Conservation (phyloP, 1,284 basidiomycete species). For the Ceratobasidium papillatum region DNA sequence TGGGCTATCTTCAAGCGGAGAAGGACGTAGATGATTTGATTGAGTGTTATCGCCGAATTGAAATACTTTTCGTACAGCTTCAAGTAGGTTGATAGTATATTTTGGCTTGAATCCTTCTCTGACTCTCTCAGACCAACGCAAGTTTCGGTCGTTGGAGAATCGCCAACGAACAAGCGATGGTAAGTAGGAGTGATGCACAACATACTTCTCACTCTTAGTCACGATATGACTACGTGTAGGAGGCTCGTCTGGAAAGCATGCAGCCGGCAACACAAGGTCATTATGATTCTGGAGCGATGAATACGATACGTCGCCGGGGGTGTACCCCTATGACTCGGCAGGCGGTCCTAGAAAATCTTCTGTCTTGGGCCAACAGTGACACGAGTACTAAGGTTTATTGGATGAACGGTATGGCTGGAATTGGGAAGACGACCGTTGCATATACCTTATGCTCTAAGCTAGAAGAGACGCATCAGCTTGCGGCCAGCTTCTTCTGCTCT, state of each 20-base stretch:
- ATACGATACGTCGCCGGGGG: background rate
- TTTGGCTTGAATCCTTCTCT: background rate
- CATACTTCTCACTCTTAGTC: no score
- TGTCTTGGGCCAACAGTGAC: slow-evolving; percentile 37
- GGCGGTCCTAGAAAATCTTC: slow-evolving; percentile 40
- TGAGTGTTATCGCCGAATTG: background rate
- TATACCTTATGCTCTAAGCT: slow-evolving; percentile 45
- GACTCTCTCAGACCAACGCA: background rate
- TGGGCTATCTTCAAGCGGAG: background rate
- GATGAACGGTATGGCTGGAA: slow-evolving; percentile 48
- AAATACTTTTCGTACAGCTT: background rate
- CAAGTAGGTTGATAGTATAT: background rate
- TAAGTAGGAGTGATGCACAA: background rate
- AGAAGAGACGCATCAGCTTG: slow-evolving; percentile 44
- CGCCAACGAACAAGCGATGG: background rate
- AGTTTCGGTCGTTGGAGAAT: background rate
- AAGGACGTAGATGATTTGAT: background rate
- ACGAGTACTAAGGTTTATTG: slow-evolving; percentile 44
- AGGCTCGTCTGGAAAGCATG: background rate
- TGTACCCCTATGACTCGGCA: slow-evolving; percentile 44
- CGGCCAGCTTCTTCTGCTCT: slow-evolving; percentile 51
- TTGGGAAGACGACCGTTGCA: slow-evolving; percentile 43
- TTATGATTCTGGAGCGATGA: background rate
- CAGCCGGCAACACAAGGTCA: background rate
- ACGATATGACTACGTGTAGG: background rate